Conservation (phyloP, 345 rosid species). For the Corymbia maculata region DNA sequence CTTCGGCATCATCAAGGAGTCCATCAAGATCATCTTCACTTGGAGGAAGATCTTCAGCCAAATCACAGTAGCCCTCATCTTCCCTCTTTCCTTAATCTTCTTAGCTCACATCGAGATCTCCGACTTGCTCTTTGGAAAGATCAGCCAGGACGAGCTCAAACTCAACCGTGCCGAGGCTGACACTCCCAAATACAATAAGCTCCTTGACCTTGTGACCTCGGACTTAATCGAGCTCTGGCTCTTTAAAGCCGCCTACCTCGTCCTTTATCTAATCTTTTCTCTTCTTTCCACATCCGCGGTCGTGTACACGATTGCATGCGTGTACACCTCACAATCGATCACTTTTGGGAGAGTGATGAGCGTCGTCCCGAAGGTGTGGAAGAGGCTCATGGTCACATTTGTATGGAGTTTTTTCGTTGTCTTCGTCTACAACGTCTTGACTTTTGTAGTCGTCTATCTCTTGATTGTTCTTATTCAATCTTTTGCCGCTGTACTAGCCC, state of each 20-base stretch:
- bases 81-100: slow-evolving; percentile 44
- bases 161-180: slow-evolving; percentile 4
- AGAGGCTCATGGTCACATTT: slow-evolving; percentile 33
- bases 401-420: slow-evolving; percentile 13
- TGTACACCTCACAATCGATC: slow-evolving; percentile 24
- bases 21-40: slow-evolving; percentile 35
- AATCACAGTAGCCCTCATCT: slow-evolving; percentile 32
- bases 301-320: slow-evolving; percentile 35
- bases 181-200: neutral
- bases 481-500: neutral
- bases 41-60: slow-evolving; percentile 40
- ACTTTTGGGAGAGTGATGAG: slow-evolving; percentile 23
- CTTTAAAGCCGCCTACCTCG: slow-evolving; percentile 24
- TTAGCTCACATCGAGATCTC: slow-evolving; percentile 30
- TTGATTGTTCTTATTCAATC: neutral
- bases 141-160: neutral
- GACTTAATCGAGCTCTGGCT: slow-evolving; percentile 20
- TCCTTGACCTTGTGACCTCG: neutral
- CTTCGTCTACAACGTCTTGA: slow-evolving; percentile 11
- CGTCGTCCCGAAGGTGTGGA: slow-evolving; percentile 47
- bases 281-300: slow-evolving; percentile 45
- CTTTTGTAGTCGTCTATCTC: neutral
- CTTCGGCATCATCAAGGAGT: slow-evolving; percentile 28
- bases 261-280: slow-evolving; percentile 27
- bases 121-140: slow-evolving; percentile 10